Conservation (phyloP, 495 filamentous ascomycete genomes). For the Xanthoparmelia taractica region DNA sequence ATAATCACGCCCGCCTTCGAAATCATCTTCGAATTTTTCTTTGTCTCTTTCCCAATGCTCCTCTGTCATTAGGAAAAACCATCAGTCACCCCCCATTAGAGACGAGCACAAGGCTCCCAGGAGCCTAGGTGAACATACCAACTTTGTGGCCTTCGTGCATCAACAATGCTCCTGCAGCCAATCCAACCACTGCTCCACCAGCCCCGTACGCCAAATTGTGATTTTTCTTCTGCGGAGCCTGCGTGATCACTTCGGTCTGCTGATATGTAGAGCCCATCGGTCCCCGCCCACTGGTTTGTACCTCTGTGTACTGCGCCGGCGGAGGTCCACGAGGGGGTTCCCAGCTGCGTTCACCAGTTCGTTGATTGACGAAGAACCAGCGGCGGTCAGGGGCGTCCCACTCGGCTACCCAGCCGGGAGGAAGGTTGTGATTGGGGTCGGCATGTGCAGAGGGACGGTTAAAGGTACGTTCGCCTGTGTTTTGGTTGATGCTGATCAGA, state of each 20-base stretch:
- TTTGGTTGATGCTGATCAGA: neutral
- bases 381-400: constrained; percentile 2
- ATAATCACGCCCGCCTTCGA: neutral
- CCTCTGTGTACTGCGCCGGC: neutral
- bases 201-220: neutral
- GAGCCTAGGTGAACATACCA: neutral
- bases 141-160: constrained; percentile 7
- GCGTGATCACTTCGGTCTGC: neutral
- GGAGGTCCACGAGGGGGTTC: neutral
- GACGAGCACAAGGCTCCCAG: neutral
- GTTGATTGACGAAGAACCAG: constrained; percentile 3
- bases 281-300: neutral
- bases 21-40: neutral
- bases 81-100: neutral
- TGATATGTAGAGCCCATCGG: constrained; percentile 5
- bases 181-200: constrained; percentile 1
- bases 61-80: neutral
- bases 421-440: constrained; percentile 1
- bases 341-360: neutral
- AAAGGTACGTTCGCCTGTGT: constrained; percentile 3
- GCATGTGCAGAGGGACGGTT: neutral
- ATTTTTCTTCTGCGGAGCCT: constrained; percentile 2
- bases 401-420: neutral
- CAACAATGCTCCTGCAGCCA: neutral
- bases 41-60: constrained; percentile 1